Base-by-base conservation (phyloP, 345 rosid species). In the Lenwebbia sp. region DNA sequence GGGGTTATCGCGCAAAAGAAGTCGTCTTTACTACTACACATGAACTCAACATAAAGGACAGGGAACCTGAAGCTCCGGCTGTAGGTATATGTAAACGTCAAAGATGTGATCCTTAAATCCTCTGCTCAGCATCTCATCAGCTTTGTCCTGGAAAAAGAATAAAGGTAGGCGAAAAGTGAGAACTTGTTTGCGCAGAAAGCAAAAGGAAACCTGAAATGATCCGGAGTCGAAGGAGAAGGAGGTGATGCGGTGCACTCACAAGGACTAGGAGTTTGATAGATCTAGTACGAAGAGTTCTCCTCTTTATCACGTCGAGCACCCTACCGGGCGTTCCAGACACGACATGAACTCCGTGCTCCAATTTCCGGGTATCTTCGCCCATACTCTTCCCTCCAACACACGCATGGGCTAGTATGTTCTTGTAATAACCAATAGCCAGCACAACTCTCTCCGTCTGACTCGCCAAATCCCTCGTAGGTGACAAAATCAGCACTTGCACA, bases 101-200 rank as follows among this genome's bases (percentile, higher is more conserved):
- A 96, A 96, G 85, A 97, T 96, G 86, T 97, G 99, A 90, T 97
- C 98, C 92, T 96, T 97, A 88, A 97, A 96, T 75, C 99, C 99
- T 94, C 98, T 94, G 93, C 99, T 96, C 88, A 97, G 90, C 98
- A 97, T 97, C 91, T 97, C 99, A 93, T 97, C 99, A 52, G 98
- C 94, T 88, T 96, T 98, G 86, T 96, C 99, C 92, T 91, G 82
- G 49, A n/a, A 62, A 62, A 60, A 3, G 8, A 47, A 3, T 56
- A 47, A 25, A 54, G 57, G n/a, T 33, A 53, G 50, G 50, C 17
- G 57, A 10, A 21, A 30, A 21, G 51, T 22, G 40, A 37, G 41
- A 30, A 49, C 40, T 14, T 52, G 17, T 50, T 12, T 28, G 47
- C 50, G 3, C 15, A 54, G 56, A n/a, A 49, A 49, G 47, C 57